phyloP scores from a whole-genome alignment of 371 early-diverging fungal species.

The Mortierella sp. region DNA sequence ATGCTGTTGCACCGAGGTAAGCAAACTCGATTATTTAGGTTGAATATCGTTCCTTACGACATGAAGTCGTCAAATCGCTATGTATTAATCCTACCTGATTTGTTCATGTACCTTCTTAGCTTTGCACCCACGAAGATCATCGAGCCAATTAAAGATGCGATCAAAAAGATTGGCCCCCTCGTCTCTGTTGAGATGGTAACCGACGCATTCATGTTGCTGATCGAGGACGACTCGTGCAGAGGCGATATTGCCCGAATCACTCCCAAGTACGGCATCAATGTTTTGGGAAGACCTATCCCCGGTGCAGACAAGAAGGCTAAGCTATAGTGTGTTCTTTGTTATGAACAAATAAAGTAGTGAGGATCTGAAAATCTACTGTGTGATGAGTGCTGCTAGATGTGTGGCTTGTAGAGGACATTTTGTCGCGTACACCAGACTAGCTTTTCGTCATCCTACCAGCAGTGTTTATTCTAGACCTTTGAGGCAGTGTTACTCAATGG shows the following conservation, averaged over 20 bases:
- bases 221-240: conserved; percentile 68
- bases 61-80: too few species aligned
- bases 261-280: conserved; percentile 58
- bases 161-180: conserved; percentile 28
- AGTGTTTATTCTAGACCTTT: too few species aligned
- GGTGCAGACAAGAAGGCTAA: conserved; percentile 37
- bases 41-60: background rate
- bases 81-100: too few species aligned
- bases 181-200: conserved; percentile 67
- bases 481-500: too few species aligned
- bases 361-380: too few species aligned
- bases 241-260: conserved; percentile 65
- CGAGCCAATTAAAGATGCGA: conserved; percentile 30
- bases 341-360: background rate
- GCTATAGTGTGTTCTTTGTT: conserved; percentile 14
- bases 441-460: too few species aligned
- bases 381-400: too few species aligned
- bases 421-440: too few species aligned
- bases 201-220: conserved; percentile 72
- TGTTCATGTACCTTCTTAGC: background rate
- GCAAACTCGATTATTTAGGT: background rate
- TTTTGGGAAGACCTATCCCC: conserved; percentile 25
- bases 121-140: conserved; percentile 72
- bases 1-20: conserved; percentile 80
- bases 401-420: too few species aligned